Evolutionary conservation across 129 eudicot species (phyloP).

Genomic region (Flaveria robusta): DNA sequence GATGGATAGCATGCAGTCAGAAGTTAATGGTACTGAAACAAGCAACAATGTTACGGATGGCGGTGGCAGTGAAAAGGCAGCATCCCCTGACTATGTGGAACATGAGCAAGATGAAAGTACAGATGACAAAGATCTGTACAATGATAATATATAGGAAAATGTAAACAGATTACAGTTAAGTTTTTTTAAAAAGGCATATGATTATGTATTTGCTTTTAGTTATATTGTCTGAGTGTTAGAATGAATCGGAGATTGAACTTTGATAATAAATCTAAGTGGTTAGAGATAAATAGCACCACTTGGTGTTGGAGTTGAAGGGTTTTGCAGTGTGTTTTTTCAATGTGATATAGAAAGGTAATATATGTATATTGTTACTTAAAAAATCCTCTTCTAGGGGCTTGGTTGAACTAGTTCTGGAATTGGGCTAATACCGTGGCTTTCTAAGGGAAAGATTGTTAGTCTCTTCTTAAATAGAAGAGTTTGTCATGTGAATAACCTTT

Average conservation of each 20-base stretch:
- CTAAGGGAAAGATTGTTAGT: too few relatives aligned
- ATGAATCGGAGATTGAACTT: slow-evolving; percentile 34
- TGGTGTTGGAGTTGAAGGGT: slow-evolving; percentile 20
- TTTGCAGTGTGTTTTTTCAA: slow-evolving; percentile 12
- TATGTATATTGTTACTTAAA: too few relatives aligned
- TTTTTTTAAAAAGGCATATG: slow-evolving; percentile 34
- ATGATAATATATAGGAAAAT: slow-evolving; percentile 40
- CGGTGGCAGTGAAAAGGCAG: slow-evolving; percentile 25
- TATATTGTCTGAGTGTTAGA: slow-evolving; percentile 26
- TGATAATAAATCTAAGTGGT: slow-evolving; percentile 32
- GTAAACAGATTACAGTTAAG: slow-evolving; percentile 38
- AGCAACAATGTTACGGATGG: slow-evolving; percentile 42
- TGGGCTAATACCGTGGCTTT: too few relatives aligned
- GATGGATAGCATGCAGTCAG: slow-evolving; percentile 80
- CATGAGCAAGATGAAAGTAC: slow-evolving; percentile 38
- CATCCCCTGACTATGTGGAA: slow-evolving; percentile 24
- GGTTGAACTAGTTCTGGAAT: too few relatives aligned
- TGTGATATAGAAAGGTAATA: too few relatives aligned
- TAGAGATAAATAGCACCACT: slow-evolving; percentile 28
- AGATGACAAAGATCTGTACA: slow-evolving; percentile 45
- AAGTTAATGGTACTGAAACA: slow-evolving; percentile 59
- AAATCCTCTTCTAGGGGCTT: too few relatives aligned
- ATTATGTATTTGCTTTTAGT: slow-evolving; percentile 33
- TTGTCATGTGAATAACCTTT: too few relatives aligned
- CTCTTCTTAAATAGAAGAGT: too few relatives aligned